These are phyloP conservation scores for Cryphonectria radicalis DNA, from an alignment of 2,329 filamentous ascomycete genomes.

Conservation along the genomic window DNA sequence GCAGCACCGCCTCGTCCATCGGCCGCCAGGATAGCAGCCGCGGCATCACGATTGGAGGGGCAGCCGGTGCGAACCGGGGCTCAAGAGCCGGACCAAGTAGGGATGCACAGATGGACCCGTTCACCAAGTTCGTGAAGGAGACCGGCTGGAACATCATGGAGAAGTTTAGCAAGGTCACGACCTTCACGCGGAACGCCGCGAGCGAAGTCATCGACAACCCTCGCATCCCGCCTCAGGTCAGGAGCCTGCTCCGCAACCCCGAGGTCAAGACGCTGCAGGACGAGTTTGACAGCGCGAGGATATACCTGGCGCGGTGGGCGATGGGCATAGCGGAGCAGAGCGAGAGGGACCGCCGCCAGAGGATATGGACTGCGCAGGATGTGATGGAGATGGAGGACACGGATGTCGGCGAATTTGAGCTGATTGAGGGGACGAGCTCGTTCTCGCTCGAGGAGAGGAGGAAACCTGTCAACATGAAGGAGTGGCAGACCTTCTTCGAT, in stretches of 20 bases:
- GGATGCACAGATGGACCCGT: constrained; percentile 85
- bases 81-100: constrained; percentile 45
- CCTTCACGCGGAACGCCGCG: constrained; percentile 88
- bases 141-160: constrained; percentile 96
- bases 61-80: constrained; percentile 38
- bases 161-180: constrained; percentile 96
- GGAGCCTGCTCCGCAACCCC: constrained; percentile 82
- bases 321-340: constrained; percentile 99
- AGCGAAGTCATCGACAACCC: constrained; percentile 92
- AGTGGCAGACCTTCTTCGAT: constrained; percentile 94
- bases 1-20: constrained; percentile 47
- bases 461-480: constrained; percentile 75
- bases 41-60: constrained; percentile 39
- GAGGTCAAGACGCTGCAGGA: constrained; percentile 95
- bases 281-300: constrained; percentile 93
- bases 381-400: constrained; percentile 93
- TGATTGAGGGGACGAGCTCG: constrained; percentile 78
- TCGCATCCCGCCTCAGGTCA: constrained; percentile 85
- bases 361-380: constrained; percentile 92
- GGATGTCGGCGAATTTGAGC: constrained; percentile 93
- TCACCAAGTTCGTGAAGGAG: constrained; percentile 92
- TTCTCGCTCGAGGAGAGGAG: constrained; percentile 77
- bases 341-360: constrained; percentile 80
- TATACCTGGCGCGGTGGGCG: constrained; percentile 95
- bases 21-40: constrained; percentile 45